Base-by-base conservation (phyloP, 305 asterid genomes). In the Plantago coronopus region DNA sequence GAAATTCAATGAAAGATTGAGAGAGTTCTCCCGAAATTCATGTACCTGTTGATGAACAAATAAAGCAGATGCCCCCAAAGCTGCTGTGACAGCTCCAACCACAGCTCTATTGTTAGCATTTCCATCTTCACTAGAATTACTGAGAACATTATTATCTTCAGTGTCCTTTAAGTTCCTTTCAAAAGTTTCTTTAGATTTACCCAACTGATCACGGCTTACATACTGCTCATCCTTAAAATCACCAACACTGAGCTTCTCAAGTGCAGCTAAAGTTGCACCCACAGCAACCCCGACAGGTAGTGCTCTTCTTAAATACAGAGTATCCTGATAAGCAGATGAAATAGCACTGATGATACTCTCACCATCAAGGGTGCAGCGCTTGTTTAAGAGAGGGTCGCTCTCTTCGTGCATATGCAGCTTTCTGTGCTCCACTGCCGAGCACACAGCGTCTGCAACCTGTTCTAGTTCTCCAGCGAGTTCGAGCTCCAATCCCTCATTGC, bases 81-180 rank as follows among this genome's bases (percentile, higher is more conserved):
- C 99, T 70, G 99, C 96, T 44, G 99, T 80, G 61, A 89, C 89
- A 62, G 96, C 95, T 71, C 97, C 95, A 63, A 82, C 82, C 95
- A 87, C 73, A 63, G 75, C 78, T 45, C 69, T 38, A 13, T 76
- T 74, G 40, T 65, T 74, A 58, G 86, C 62, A 72, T 46, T 59
- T 69, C 73, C 72, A 64, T 68, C 62, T 54, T 73, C 71, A 54
- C 60, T 62, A 48, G 62, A 62, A 74, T 68, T 54, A 47, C 72
- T 61, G 57, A 57, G 49, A 55, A 62, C 54, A 65, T 54, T 55
- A 42, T 58, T 69, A 55, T 48, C 62, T 59, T 63, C 66, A 21
- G 40, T 65, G 50, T 73, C 59, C 51, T 51, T 74, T 23, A 54
- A 46, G 44, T 49, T 61, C 47, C 49, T 57, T 56, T 67, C 62